Evolutionary conservation across 306 rosid genomes (phyloP), one percentile per base, ranked within the genome.

Genomic region (Sesbania bispinosa): DNA sequence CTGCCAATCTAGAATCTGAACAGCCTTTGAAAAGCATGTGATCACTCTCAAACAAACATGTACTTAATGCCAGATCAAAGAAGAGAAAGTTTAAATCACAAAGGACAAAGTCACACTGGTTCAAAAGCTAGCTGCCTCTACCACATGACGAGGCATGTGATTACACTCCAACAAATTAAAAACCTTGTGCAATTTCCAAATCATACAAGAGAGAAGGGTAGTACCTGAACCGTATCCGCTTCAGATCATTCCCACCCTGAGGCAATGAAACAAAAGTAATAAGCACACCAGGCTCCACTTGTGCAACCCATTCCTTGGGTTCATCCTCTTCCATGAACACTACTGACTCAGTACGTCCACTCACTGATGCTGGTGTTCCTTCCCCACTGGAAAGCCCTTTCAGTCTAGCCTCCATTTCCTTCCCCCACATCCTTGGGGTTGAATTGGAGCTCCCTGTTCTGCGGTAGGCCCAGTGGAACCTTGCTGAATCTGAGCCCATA

Each of bases 271-370:
- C 91, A 77, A 94, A 94, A 16, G 99, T 94, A 67, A 94, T 94
- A 18, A 94, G 88, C 85, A 94, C 97, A 68, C 99, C 99, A 33
- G 99, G 99, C 77, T 94, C 99, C 58, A 94, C 97, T 54, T 94
- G 99, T 33, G 97, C 97, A 50, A 91, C 84, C 99, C 99, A 94
- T 57, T 94, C 97, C 80, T 89, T 94, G 0, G 97, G 93, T 78
- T 91, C 96, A 51, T 89, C 99, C 77, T 91, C 99, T 80, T 94
- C 99, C 96, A 83, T 82, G 78, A 89, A 89, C 74, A 87, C 89
- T 65, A 86, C 85, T 0, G 96, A 90, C 79, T 92, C 97, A 0
- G 88, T 86, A 6, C 90, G 81, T 11, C 94, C 96, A 23, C 97
- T 92, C 61, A 84, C 95, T 0, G 99, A 94, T 14, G 96, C 84